phyloP scores from a whole-genome alignment of 1,284 basidiomycete species.

The Naganishia sp. region DNA sequence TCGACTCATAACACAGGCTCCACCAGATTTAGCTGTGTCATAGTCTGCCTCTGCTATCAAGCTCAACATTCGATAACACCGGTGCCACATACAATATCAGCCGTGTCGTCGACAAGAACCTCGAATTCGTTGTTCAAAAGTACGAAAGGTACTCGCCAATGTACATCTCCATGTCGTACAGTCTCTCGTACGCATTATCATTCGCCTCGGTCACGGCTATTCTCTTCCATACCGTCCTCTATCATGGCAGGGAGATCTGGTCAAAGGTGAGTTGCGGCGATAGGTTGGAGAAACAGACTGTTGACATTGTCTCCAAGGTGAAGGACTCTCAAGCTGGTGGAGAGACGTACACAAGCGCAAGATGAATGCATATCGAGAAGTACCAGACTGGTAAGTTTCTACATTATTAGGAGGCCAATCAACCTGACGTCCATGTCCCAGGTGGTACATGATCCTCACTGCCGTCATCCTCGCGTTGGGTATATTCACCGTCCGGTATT shows the following conservation, averaged over 20 bases:
- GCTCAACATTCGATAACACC: constrained; percentile 53
- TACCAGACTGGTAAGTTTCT: constrained; percentile 48
- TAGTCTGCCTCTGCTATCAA: constrained; percentile 48
- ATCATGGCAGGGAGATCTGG: constrained; percentile 55
- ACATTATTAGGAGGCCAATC: constrained; percentile 27
- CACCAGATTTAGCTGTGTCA: constrained; percentile 2
- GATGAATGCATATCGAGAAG: constrained; percentile 54
- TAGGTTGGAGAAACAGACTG: background rate
- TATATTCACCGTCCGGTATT: constrained; percentile 47
- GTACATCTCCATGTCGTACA: constrained; percentile 52
- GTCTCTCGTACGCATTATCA: constrained; percentile 55
- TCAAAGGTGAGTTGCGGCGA: constrained; percentile 31
- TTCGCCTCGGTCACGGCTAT: constrained; percentile 54
- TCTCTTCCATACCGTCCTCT: constrained; percentile 55
- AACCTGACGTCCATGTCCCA: background rate
- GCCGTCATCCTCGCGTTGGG: constrained; percentile 47
- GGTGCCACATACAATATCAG: constrained; percentile 53
- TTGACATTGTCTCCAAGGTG: constrained; percentile 40
- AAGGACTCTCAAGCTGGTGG: constrained; percentile 43
- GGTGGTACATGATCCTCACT: constrained; percentile 48
- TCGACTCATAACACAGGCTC: background rate
- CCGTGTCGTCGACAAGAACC: constrained; percentile 41
- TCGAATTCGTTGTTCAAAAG: constrained; percentile 43
- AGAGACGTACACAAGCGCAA: constrained; percentile 56
- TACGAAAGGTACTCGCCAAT: constrained; percentile 54